These are phyloP conservation scores for Populus alba DNA, from an alignment of 345 rosid genomes.

Conservation along the genomic window DNA sequence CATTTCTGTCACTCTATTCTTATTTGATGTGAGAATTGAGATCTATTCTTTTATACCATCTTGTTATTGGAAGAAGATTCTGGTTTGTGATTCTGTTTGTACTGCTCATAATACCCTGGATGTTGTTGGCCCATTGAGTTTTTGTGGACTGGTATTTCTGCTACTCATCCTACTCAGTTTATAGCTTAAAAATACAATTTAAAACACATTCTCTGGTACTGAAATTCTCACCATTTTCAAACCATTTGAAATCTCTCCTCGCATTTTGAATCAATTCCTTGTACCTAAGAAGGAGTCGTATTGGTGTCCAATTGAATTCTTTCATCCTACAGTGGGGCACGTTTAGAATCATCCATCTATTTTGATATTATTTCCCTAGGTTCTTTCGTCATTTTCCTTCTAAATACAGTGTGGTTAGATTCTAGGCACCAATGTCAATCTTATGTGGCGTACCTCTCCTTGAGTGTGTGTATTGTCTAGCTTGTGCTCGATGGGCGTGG, in stretches of 20 bases:
- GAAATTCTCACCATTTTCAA: not conserved
- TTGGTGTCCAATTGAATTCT: conserved; percentile 7
- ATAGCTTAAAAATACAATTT: not conserved
- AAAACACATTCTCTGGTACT: not conserved
- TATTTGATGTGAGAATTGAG: not conserved
- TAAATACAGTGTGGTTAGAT: conserved; percentile 6
- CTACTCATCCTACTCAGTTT: conserved; percentile 5
- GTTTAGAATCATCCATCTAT: not conserved
- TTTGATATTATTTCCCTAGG: not conserved
- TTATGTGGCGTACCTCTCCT: conserved; percentile 83
- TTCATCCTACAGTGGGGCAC: not conserved
- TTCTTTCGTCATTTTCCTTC: not conserved
- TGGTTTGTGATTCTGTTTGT: not conserved
- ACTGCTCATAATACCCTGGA: not conserved
- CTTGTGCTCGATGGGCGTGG: conserved; percentile 98
- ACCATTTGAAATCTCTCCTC: not conserved
- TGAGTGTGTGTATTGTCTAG: conserved; percentile 89
- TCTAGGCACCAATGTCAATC: conserved; percentile 59
- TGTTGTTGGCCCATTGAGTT: not conserved
- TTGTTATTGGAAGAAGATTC: not conserved
- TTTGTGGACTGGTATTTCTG: conserved; percentile 7
- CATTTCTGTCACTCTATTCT: not conserved
- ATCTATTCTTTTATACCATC: not conserved
- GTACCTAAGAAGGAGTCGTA: not conserved
- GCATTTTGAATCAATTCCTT: not conserved